These are phyloP conservation scores for Solidago caesia DNA, from an alignment of 129 eudicot genomes.

Conservation along the genomic window DNA sequence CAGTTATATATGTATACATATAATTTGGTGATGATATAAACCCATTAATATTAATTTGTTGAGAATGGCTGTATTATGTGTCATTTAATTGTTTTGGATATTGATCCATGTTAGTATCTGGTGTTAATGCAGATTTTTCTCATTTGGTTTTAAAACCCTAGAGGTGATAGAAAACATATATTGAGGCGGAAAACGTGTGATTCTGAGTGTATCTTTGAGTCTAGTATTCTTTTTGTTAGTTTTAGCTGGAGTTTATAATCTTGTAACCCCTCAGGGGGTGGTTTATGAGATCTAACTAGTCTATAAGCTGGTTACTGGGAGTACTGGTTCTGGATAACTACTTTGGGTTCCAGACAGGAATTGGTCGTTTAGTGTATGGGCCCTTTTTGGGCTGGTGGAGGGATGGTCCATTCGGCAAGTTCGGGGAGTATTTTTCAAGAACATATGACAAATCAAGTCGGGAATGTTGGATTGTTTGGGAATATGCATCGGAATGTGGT, in stretches of 20 bases:
- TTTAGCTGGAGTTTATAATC: too few species aligned
- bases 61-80: not conserved
- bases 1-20: not conserved
- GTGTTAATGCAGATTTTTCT: too few species aligned
- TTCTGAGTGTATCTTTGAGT: too few species aligned
- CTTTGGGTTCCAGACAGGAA: slow-evolving; percentile 58
- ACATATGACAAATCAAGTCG: slow-evolving; percentile 65
- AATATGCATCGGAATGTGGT: slow-evolving; percentile 45
- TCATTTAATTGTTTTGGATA: too few species aligned
- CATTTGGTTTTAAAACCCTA: too few species aligned
- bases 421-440: slow-evolving; percentile 83
- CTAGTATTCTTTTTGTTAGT: too few species aligned
- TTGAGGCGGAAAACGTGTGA: too few species aligned
- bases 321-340: slow-evolving; percentile 71
- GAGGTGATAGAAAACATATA: too few species aligned
- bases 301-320: not conserved
- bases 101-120: too few species aligned
- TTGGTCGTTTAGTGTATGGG: slow-evolving; percentile 63
- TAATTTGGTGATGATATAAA: not conserved
- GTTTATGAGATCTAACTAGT: not conserved
- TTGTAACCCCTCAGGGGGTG: not conserved
- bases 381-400: slow-evolving; percentile 81
- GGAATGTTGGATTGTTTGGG: slow-evolving; percentile 57
- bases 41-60: slow-evolving; percentile 17
- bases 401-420: slow-evolving; percentile 69